Percentiles rank a stretch among this genome's conserved stretches.
Conservation (phyloP, 2,329 filamentous ascomycete species). For the Botrytis elliptica region DNA sequence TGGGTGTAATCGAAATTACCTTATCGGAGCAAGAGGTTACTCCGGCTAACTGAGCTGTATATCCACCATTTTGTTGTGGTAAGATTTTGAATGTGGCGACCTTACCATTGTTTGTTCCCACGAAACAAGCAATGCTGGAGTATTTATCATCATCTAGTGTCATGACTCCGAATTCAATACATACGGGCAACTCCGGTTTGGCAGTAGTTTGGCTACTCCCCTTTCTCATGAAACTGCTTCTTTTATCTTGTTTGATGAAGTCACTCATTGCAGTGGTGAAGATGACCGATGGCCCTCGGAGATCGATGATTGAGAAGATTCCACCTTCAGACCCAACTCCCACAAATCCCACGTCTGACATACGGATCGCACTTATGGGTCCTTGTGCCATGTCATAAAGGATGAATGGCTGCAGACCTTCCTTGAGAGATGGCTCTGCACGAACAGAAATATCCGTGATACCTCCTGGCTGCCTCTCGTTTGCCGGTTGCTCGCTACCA, state of each 20-base stretch:
- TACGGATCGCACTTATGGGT: conserved; percentile 72
- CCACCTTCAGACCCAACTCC: conserved; percentile 84
- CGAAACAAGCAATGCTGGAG: conserved; percentile 89
- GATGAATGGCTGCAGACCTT: conserved; percentile 76
- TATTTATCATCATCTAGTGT: conserved; percentile 92
- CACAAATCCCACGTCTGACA: conserved; percentile 92
- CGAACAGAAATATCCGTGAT: conserved; percentile 73
- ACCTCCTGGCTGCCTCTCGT: conserved; percentile 62
- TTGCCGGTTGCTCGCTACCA: conserved; percentile 58
- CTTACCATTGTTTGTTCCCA: conserved; percentile 82
- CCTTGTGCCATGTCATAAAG: conserved; percentile 84
- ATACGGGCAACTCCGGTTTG: conserved; percentile 71
- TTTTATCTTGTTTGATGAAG: conserved; percentile 73
- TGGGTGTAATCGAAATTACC: conserved; percentile 75
- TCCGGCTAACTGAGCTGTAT: conserved; percentile 71
- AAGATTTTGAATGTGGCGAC: conserved; percentile 88
- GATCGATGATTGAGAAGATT: conserved; percentile 76
- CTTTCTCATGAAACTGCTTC: conserved; percentile 66
- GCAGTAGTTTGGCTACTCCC: conserved; percentile 49
- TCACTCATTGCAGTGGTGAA: conserved; percentile 71
- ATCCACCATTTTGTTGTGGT: conserved; percentile 66
- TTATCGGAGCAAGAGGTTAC: conserved; percentile 63
- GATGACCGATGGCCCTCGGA: conserved; percentile 83
- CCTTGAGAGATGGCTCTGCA: conserved; percentile 69
- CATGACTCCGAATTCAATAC: conserved; percentile 89